phyloP scores from a whole-genome alignment of 192 early-diverging fungal genomes.

The Bifiguratus adelaidae region DNA sequence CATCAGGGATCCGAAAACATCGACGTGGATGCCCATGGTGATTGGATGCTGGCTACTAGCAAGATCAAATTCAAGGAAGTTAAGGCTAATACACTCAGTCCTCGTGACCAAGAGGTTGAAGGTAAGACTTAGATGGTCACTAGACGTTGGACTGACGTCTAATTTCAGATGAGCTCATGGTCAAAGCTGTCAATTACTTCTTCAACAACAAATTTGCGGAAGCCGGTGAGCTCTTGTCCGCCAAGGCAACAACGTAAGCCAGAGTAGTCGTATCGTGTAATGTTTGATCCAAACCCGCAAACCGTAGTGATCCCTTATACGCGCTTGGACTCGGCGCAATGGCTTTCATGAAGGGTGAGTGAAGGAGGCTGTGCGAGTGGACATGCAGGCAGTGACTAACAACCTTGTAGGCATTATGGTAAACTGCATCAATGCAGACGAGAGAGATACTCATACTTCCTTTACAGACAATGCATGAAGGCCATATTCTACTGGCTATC shows the following conservation, averaged over 20 bases:
- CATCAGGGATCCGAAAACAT: not conserved
- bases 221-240: conserved; percentile 9
- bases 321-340: conserved; percentile 37
- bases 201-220: conserved; percentile 19
- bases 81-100: conserved; percentile 10
- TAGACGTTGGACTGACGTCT: not conserved
- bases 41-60: not conserved
- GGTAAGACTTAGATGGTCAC: conserved; percentile 6
- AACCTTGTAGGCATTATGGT: conserved; percentile 14
- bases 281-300: not conserved
- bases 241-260: conserved; percentile 4
- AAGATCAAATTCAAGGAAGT: conserved; percentile 2
- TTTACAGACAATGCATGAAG: conserved; percentile 34
- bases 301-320: conserved; percentile 35
- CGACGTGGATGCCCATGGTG: not conserved
- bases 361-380: not conserved
- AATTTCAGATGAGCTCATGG: conserved; percentile 10
- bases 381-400: not conserved
- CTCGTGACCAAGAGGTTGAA: conserved; percentile 15
- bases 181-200: conserved; percentile 9
- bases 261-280: not conserved
- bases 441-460: not conserved
- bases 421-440: not conserved
- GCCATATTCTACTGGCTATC: conserved; percentile 34
- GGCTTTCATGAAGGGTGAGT: conserved; percentile 40